Percentiles rank a stretch among this genome's conserved stretches.
phyloP scores from a whole-genome alignment of 1,284 basidiomycete genomes.

The Apiotrichum porosum region DNA sequence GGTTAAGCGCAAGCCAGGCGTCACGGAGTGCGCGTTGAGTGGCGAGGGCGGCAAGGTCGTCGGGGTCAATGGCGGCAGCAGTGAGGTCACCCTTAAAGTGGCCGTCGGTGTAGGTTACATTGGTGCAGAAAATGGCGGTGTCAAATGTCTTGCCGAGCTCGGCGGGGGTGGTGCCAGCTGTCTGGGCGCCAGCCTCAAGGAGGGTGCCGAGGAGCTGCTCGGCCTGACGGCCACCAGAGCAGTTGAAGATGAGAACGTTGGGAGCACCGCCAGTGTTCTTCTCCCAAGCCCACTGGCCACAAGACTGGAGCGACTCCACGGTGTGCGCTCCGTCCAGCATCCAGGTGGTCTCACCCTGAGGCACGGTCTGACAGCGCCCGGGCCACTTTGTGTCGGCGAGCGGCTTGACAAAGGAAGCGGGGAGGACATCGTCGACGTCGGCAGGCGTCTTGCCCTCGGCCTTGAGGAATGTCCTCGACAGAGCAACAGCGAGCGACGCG shows the following conservation, averaged over 20 bases:
- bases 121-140: conserved; percentile 88
- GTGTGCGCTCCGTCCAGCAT: conserved; percentile 96
- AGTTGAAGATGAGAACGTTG: conserved; percentile 88
- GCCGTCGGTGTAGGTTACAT: conserved; percentile 87
- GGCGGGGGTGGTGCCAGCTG: conserved; percentile 46
- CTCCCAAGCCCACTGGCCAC: conserved; percentile 66
- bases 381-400: conserved; percentile 80
- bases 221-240: conserved; percentile 84
- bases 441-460: conserved; percentile 33
- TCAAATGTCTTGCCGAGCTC: conserved; percentile 59
- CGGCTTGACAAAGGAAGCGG: conserved; percentile 58
- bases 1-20: conserved; percentile 66
- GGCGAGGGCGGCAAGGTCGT: conserved; percentile 63
- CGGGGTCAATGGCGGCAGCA: conserved; percentile 60
- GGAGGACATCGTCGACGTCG: conserved; percentile 48
- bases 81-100: conserved; percentile 82
- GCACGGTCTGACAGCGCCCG: conserved; percentile 88
- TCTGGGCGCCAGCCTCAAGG: conserved; percentile 33
- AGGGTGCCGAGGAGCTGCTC: conserved; percentile 65
- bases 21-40: conserved; percentile 70
- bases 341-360: conserved; percentile 61
- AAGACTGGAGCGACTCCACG: conserved; percentile 78
- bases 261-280: conserved; percentile 7
- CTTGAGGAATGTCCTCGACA: conserved; percentile 66
- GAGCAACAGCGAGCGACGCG: conserved; percentile 76